A percentile compares a stretch with the other conserved stretches of the same genome.
These are phyloP conservation scores for Candida taoyuanica DNA, from an alignment of 805 yeast species.

Conservation along the genomic window DNA sequence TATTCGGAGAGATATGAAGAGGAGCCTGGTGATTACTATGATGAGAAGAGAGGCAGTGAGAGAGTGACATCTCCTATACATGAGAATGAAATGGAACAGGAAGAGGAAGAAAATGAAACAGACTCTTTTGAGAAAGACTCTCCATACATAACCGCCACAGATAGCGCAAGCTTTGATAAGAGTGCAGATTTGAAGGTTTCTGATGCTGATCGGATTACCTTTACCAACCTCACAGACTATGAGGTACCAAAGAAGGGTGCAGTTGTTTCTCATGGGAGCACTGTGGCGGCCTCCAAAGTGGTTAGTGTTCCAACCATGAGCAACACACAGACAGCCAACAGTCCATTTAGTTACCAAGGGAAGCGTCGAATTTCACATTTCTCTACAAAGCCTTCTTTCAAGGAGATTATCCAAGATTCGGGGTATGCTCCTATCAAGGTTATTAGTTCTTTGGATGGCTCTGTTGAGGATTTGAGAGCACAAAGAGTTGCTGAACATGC, in stretches of 20 bases:
- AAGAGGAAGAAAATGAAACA: background rate
- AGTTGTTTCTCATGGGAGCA: no score
- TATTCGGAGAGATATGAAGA: conserved; percentile 31
- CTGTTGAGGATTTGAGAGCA: conserved; percentile 2
- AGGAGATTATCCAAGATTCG: conserved; percentile 13
- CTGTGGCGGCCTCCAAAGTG: background rate
- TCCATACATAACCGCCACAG: no score
- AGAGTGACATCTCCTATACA: no score
- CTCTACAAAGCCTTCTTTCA: conserved; percentile 10
- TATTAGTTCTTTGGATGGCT: conserved; percentile 9
- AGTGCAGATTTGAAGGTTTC: no score
- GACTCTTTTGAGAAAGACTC: no score
- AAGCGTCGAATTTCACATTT: conserved; percentile 6
- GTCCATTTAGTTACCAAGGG: conserved; percentile 17
- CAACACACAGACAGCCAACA: conserved; percentile 4
- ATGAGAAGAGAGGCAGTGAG: conserved; percentile 3
- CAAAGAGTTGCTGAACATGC: conserved; percentile 18
- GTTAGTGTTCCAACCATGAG: background rate
- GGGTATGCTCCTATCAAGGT: conserved; percentile 10
- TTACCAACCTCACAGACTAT: no score
- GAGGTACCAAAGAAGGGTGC: no score
- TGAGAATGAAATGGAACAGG: conserved; percentile 1
- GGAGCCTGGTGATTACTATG: conserved; percentile 21
- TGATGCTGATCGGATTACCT: no score
- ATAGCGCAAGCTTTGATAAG: no score